Conservation (phyloP, 2,329 filamentous ascomycete species). For the Colletotrichum godetiae region DNA sequence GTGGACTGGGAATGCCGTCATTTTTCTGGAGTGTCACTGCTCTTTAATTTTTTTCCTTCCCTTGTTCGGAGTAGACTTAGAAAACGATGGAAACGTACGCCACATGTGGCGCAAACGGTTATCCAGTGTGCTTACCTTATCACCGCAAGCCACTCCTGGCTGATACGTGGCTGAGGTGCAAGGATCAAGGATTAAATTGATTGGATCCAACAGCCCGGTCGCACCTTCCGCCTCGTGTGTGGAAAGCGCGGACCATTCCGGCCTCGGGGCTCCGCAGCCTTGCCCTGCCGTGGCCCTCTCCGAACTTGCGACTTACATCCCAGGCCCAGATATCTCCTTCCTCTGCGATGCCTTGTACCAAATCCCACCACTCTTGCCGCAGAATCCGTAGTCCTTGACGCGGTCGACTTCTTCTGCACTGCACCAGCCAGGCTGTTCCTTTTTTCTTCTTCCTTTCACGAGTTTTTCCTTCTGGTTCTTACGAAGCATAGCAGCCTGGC, state of each 20-base stretch:
- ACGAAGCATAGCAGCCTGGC: neutral
- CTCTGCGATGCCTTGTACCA: conserved; percentile 24
- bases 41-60: neutral
- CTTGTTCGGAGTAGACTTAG: neutral
- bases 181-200: neutral
- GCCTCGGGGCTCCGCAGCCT: conserved; percentile 6
- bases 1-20: conserved; percentile 27
- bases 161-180: neutral
- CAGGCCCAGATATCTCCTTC: neutral
- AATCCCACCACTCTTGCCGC: neutral
- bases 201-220: conserved; percentile 13
- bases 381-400: neutral
- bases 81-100: neutral
- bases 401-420: neutral
- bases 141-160: neutral
- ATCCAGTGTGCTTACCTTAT: neutral
- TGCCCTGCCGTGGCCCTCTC: conserved; percentile 14
- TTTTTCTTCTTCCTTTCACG: neutral
- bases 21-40: neutral
- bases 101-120: conserved; percentile 9
- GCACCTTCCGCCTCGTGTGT: conserved; percentile 21
- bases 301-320: conserved; percentile 21
- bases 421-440: neutral
- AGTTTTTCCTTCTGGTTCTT: neutral
- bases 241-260: conserved; percentile 20